Base-by-base conservation (phyloP, 2,329 filamentous ascomycete genomes). In the Cytospora mali region DNA sequence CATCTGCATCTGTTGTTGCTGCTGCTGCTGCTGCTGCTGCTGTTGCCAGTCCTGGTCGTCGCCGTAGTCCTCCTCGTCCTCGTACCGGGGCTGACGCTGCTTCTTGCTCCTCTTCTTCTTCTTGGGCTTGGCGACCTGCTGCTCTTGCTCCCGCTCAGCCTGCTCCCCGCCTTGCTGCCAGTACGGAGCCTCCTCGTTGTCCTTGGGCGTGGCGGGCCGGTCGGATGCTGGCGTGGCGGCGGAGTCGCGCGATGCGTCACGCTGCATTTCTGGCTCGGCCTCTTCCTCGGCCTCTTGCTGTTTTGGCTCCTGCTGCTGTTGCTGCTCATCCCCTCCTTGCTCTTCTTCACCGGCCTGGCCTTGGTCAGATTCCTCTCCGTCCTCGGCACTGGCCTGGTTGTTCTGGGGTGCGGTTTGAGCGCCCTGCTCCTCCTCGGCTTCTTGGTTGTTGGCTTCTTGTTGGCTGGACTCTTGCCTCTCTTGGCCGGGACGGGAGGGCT, bases 221-320 rank as follows among this genome's bases (percentile, higher is more conserved):
- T 71, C 73, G 1, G 70, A 69, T 0, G 67, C 56, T 0, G 71
- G 70, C 4, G 71, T 70, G 14, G 68, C 67, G 16, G 57, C 62
- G 57, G 88, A 80, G 67, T 89, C 86, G 62, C 88, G 73, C 71
- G 89, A 88, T 61, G 87, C 77, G 70, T 89, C 87, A 23, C 89
- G 74, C 52, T 83, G 80, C 69, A 89, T 72, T 69, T 86, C 86
- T 71, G 88, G 72, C 51, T 85, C 84, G 61, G 88, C 84, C 50
- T 81, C 61, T 69, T 68, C 65, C 76, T 72, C 66, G 70, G 72
- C 67, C 71, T 73, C 51, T 68, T 61, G 55, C 46, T 66, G 62
- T 53, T 69, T 67, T 25, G 68, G 56, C 33, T 59, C 53, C 56
- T 54, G 63, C 49, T 69, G 66, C 50, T 67, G 66, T 13, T 71